Evolutionary conservation across 192 early-diverging fungal genomes (phyloP).

Genomic region (Pilaira anomala): DNA sequence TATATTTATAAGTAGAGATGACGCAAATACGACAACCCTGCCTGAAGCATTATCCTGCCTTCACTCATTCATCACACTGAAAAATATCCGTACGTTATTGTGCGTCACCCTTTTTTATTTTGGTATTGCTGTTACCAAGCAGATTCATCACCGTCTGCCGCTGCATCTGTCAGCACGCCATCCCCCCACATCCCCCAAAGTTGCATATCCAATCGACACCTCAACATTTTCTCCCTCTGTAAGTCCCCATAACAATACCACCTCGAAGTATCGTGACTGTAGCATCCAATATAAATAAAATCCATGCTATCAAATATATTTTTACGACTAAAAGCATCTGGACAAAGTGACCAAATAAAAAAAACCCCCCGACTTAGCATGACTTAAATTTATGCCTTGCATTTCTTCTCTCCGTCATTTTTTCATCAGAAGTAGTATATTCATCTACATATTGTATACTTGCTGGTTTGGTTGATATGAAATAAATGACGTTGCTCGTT

Average conservation of each 20-base stretch:
- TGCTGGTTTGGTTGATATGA: constrained; percentile 16
- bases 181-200: constrained; percentile 7
- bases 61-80: constrained; percentile 28
- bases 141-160: constrained; percentile 9
- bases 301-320: constrained; percentile 4
- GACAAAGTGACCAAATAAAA: constrained; percentile 8
- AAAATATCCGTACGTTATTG: constrained; percentile 19
- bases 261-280: constrained; percentile 8
- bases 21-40: too few relatives aligned
- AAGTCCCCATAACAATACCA: constrained; percentile 18
- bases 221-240: constrained; percentile 19
- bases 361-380: constrained; percentile 3
- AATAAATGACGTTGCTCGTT: constrained; percentile 15
- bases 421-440: constrained; percentile 17
- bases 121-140: constrained; percentile 25
- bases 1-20: too few relatives aligned
- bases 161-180: constrained; percentile 9
- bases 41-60: constrained; percentile 26
- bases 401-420: constrained; percentile 21
- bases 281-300: constrained; percentile 13
- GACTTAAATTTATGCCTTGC: constrained; percentile 18
- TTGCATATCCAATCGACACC: constrained; percentile 24
- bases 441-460: constrained; percentile 19
- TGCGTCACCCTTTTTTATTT: constrained; percentile 20
- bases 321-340: neutral